Base-by-base conservation (phyloP, 139 green algal species). In the Pseudopediastrum boryanum region DNA sequence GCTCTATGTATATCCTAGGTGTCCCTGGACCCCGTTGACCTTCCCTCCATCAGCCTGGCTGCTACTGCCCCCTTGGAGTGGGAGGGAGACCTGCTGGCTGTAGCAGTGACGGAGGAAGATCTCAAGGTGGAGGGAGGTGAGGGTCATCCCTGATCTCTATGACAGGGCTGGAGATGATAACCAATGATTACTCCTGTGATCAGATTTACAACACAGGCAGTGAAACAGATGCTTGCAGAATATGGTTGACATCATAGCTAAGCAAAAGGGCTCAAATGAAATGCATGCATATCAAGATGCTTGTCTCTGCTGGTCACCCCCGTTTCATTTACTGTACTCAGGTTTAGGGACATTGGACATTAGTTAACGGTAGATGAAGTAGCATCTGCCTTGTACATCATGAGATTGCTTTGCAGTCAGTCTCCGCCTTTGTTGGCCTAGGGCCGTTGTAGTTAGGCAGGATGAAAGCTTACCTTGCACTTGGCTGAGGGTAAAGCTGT, bases 51-150 rank as follows among this genome's bases (percentile, higher is more conserved):
- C 4, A 39, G 21, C 23, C 25, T 74, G 1, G 38, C 59, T 41
- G 8, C 39, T 39, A 31, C 42, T 19, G 46, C 3, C 0, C 54
- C 75, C 23, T 44, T 58, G 4, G 23, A 42, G 12, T 93, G 85
- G 84, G 67, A 83, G 9, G 90, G 87, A 9, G 93, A 96, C 35
- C 77, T 97, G 48, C 77, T 95, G 39, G 85, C 90, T 51, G 38
- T 97, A 33, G 93, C 86, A 6, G 87, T 93, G 23, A 89, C 80
- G 16, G 89, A 93, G 50, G 89, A 93, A 0, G 85, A 83, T 42
- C 84, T 97, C 42, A 76, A 80, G 16, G 75, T 58, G 4, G 63
- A 87, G 68, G 29, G 61, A 35, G 71, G 35, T 51, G 3, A 77
- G 31, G 21, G 13, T 13, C 59, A 43, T 13, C n/a, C 29, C 21